Conservation (phyloP, 352 stramenopile genomes). For the Phytophthora hibernalis region DNA sequence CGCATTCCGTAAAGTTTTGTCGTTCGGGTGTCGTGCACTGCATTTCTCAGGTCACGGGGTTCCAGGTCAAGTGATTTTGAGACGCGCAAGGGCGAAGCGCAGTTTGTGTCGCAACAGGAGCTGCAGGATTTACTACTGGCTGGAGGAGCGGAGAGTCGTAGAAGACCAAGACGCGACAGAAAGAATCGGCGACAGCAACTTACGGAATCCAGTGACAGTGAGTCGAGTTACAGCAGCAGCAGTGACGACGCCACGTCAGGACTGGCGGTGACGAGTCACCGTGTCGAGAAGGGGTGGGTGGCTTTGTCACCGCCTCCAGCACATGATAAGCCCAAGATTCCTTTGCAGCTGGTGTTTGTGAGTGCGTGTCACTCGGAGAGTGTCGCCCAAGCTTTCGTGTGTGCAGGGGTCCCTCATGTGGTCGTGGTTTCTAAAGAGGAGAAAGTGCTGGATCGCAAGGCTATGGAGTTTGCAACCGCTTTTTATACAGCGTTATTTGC, state of each 20-base stretch:
- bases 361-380: slow-evolving; percentile 91
- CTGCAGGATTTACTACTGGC: slow-evolving; percentile 79
- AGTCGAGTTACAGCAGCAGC: slow-evolving; percentile 13
- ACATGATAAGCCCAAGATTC: slow-evolving; percentile 49
- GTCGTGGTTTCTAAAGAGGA: slow-evolving; percentile 89
- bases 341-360: slow-evolving; percentile 89
- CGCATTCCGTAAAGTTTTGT: slow-evolving; percentile 84
- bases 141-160: slow-evolving; percentile 52
- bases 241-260: slow-evolving; percentile 26
- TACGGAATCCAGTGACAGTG: slow-evolving; percentile 13
- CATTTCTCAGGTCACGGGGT: slow-evolving; percentile 86
- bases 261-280: slow-evolving; percentile 37
- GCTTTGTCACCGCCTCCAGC: slow-evolving; percentile 33
- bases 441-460: slow-evolving; percentile 89
- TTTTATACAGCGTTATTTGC: slow-evolving; percentile 91
- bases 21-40: slow-evolving; percentile 75
- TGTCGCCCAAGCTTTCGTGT: slow-evolving; percentile 89
- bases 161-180: slow-evolving; percentile 14
- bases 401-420: slow-evolving; percentile 90
- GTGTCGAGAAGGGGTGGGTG: slow-evolving; percentile 58
- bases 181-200: slow-evolving; percentile 15
- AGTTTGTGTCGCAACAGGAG: slow-evolving; percentile 86
- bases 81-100: slow-evolving; percentile 78
- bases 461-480: slow-evolving; percentile 88
- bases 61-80: slow-evolving; percentile 82